Conservation (phyloP, 2,329 filamentous ascomycete genomes). For the Aspergillus ustus region DNA sequence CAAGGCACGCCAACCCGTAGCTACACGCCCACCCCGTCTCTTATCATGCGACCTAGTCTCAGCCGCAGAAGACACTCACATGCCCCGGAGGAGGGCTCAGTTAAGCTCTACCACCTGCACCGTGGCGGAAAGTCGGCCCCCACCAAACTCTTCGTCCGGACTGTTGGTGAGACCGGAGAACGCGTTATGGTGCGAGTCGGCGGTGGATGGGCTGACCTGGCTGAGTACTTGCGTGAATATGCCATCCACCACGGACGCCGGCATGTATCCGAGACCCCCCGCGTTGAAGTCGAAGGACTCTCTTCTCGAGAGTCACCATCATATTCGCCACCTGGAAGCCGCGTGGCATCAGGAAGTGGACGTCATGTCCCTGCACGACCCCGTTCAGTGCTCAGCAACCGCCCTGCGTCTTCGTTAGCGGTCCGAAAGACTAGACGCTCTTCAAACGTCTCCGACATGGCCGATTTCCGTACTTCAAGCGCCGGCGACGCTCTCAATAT, state of each 20-base stretch:
- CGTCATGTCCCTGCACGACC: conserved; percentile 44
- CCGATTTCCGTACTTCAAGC: conserved; percentile 32
- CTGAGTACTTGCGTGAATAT: conserved; percentile 92
- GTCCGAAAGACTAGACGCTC: conserved; percentile 44
- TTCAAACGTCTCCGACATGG: conserved; percentile 40
- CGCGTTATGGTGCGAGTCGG: conserved; percentile 98
- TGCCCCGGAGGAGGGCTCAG: conserved; percentile 66
- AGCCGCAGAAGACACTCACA: conserved; percentile 40
- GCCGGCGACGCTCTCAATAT: conserved; percentile 33
- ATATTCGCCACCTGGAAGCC: conserved; percentile 33
- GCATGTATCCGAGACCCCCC: conserved; percentile 57
- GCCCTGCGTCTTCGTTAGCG: conserved; percentile 44
- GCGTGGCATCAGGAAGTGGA: conserved; percentile 30
- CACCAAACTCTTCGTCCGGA: conserved; percentile 91
- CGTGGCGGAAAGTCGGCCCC: conserved; percentile 82
- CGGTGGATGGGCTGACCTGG: conserved; percentile 96
- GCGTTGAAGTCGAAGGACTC: conserved; percentile 60
- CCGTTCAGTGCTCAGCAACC: conserved; percentile 40
- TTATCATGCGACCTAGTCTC: conserved; percentile 68
- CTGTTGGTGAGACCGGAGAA: conserved; percentile 87
- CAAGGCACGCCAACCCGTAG: conserved; percentile 47
- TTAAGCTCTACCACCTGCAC: conserved; percentile 90
- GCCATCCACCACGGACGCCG: conserved; percentile 87
- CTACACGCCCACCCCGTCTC: conserved; percentile 67
- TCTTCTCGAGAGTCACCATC: conserved; percentile 38